These are phyloP conservation scores for Monoraphidium neglectum DNA, from an alignment of 139 green algal genomes.

Conservation along the genomic window DNA sequence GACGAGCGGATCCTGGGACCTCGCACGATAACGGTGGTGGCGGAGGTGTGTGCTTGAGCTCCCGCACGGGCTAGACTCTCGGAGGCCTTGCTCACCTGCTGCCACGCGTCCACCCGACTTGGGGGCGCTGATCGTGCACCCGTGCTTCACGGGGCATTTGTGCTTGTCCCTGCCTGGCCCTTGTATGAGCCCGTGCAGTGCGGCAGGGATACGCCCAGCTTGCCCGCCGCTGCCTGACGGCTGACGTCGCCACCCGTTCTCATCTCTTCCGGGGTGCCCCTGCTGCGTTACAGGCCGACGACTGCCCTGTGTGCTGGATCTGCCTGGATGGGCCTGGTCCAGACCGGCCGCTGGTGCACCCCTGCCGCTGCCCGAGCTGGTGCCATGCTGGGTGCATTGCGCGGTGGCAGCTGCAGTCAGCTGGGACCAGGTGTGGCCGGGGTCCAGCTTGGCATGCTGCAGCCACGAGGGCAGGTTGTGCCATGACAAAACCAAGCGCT, in stretches of 20 bases:
- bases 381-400: slow-evolving; percentile 73
- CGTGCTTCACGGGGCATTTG: not conserved
- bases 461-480: not conserved
- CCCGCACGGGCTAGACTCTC: too few relatives aligned
- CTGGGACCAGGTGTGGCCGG: slow-evolving; percentile 70
- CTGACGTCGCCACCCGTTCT: too few relatives aligned
- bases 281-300: slow-evolving; percentile 25
- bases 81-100: too few relatives aligned
- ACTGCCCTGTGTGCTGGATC: slow-evolving; percentile 78
- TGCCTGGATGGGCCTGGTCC: slow-evolving; percentile 62
- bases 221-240: too few relatives aligned
- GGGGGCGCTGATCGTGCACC: too few relatives aligned
- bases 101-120: too few relatives aligned
- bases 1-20: not conserved
- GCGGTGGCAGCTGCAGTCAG: slow-evolving; percentile 86
- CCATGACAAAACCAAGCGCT: too few relatives aligned
- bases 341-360: slow-evolving; percentile 42
- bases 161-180: not conserved
- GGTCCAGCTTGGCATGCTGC: too few relatives aligned
- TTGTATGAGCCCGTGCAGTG: not conserved
- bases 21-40: not conserved
- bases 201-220: not conserved
- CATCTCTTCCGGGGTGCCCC: too few relatives aligned
- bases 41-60: not conserved
- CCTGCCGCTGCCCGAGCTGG: slow-evolving; percentile 75